These are phyloP conservation scores for Colletotrichum sp. DNA, from an alignment of 2,329 filamentous ascomycete species.

Conservation along the genomic window DNA sequence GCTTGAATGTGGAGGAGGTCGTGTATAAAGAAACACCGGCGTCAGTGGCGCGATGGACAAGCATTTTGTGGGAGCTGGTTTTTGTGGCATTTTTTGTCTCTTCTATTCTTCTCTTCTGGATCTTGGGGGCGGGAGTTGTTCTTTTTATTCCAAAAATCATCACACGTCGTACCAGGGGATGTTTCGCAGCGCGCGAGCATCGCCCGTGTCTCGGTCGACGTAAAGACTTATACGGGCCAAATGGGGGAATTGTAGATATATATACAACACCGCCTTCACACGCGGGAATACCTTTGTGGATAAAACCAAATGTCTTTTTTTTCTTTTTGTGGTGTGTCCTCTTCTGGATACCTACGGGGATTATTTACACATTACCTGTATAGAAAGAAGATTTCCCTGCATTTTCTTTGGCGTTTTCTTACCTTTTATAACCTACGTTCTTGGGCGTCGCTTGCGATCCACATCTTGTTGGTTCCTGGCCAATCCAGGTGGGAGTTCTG, in stretches of 20 bases:
- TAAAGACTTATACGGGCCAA: neutral
- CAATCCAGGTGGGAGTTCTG: neutral
- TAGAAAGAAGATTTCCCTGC: neutral
- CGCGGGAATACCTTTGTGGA: neutral
- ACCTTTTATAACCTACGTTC: neutral
- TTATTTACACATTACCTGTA: neutral
- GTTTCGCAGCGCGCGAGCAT: constrained; percentile 19
- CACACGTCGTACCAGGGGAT: neutral
- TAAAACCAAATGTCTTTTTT: neutral
- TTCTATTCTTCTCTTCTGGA: neutral
- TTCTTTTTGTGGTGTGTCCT: neutral
- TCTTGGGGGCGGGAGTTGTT: neutral
- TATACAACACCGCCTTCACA: neutral
- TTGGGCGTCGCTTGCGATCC: constrained; percentile 12
- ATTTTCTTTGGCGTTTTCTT: neutral
- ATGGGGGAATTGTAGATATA: neutral
- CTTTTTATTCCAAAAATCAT: neutral
- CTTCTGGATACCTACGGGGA: neutral
- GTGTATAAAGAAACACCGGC: constrained; percentile 20
- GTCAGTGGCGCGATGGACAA: constrained; percentile 19
- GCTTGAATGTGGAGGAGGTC: neutral
- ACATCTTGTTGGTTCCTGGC: neutral
- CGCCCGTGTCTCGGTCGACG: neutral
- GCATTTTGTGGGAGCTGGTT: constrained; percentile 6
- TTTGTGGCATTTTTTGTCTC: neutral